Evolutionary conservation across 108 stramenopile species (phyloP), one percentile per base, ranked within the genome.

Genomic region (Schizochytrium sp.): DNA sequence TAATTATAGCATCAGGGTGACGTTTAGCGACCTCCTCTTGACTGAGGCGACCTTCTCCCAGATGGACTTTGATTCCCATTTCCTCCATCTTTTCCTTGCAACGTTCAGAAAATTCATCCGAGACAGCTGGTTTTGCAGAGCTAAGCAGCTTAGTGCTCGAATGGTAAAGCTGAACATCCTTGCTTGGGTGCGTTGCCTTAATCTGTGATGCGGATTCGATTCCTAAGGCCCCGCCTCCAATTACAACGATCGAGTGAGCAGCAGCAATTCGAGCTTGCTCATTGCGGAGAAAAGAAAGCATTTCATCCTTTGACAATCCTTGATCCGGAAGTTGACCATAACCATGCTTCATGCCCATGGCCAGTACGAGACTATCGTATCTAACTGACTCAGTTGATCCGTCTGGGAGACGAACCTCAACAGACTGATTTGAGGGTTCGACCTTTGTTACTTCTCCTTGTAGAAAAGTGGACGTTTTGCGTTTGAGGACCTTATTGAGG

Each of bases 241-340:
- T 53, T n/a, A 83, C 53, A 40, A 83, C 76, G 12, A 83, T 53
- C 10, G 50, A n/a, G 45, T 17, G 50, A 10, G 76, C 76, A 7
- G 28, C 17, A 8, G 76, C 76, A n/a, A 83, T 17, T 5, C 53
- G 50, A 17, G 19, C 76, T 3, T 83, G 76, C 40, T 83, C 50
- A 5, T 17, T 38, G 10, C n/a, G 19, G 38, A 83, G n/a, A 40
- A 38, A 83, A 7, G 19, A 13, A 53, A 83, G 76, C 76, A 83
- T 83, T 13, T 83, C 76, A 38, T 5, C 5, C 53, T 83, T 83
- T 17, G 15, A 19, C 38, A 83, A 53, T 5, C 28, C 40, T 10
- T 13, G 50, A 13, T 83, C 76, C 10, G 76, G 76, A 5, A 83
- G 76, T 53, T 83, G 76, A n/a, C 76, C 76, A 83, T 83, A 83